A percentile compares a stretch with the other conserved stretches of the same genome.
Conservation (phyloP, 805 yeast genomes). For the Kluyveromyces nonfermentans region DNA sequence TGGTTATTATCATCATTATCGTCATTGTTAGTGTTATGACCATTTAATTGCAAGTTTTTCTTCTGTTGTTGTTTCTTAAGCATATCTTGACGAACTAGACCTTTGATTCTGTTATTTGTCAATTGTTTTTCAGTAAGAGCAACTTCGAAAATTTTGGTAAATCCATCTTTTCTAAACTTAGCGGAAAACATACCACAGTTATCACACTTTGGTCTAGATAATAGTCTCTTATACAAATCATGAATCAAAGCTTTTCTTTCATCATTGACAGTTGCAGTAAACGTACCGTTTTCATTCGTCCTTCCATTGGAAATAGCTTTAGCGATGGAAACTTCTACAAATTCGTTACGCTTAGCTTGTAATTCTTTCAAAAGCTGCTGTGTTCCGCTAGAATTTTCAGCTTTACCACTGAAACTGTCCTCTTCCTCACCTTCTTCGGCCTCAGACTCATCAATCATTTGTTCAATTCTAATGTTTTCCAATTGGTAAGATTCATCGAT, state of each 20-base stretch:
- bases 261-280: slow-evolving; percentile 78
- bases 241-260: slow-evolving; percentile 71
- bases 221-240: slow-evolving; percentile 63
- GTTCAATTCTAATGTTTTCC: slow-evolving; percentile 44
- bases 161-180: slow-evolving; percentile 88
- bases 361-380: slow-evolving; percentile 35
- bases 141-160: slow-evolving; percentile 82
- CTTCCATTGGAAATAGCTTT: slow-evolving; percentile 70
- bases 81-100: slow-evolving; percentile 65
- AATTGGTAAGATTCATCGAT: slow-evolving; percentile 66
- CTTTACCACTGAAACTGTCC: slow-evolving; percentile 31
- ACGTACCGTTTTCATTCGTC: slow-evolving; percentile 54
- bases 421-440: slow-evolving; percentile 45
- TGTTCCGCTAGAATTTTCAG: slow-evolving; percentile 31
- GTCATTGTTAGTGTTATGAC: slow-evolving; percentile 17
- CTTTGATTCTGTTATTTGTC: slow-evolving; percentile 74
- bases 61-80: slow-evolving; percentile 34
- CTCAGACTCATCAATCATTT: slow-evolving; percentile 27
- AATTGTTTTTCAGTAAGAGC: slow-evolving; percentile 75
- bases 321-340: slow-evolving; percentile 60
- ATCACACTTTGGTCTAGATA: slow-evolving; percentile 81
- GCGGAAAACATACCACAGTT: slow-evolving; percentile 96
- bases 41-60: slow-evolving; percentile 22
- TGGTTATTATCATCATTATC: slow-evolving; percentile 19
- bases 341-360: slow-evolving; percentile 52